Evolutionary conservation across 2,329 filamentous ascomycete species (phyloP).

Genomic region (Colletotrichum higginsianum): DNA sequence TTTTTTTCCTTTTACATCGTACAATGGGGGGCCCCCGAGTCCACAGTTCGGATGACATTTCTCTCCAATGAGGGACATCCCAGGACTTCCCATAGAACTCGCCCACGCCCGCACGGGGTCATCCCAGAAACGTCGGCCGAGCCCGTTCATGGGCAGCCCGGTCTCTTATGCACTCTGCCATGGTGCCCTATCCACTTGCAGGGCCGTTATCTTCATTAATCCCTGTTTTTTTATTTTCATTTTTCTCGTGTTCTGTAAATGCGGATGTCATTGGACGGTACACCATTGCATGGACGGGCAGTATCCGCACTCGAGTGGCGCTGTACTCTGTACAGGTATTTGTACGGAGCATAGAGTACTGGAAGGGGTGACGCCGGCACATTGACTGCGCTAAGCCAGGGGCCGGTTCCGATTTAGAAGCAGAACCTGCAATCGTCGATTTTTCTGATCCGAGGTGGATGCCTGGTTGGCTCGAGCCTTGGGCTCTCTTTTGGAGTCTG

Average conservation of each 20-base stretch:
- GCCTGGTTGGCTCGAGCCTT: slow-evolving; percentile 3
- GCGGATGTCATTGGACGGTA: slow-evolving; percentile 19
- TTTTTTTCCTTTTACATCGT: background rate
- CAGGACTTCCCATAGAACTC: background rate
- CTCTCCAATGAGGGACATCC: slow-evolving; percentile 23
- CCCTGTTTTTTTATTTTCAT: slow-evolving; percentile 31
- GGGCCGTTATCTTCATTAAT: slow-evolving; percentile 34
- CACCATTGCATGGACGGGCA: too few relatives aligned
- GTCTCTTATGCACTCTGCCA: background rate
- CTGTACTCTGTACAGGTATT: background rate
- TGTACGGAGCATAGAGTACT: too few relatives aligned
- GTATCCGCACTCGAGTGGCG: background rate
- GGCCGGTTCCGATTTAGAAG: slow-evolving; percentile 40
- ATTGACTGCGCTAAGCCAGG: slow-evolving; percentile 40
- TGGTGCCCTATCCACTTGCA: slow-evolving; percentile 22
- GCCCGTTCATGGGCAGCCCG: slow-evolving; percentile 19
- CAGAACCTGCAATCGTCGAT: slow-evolving; percentile 37
- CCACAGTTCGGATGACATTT: slow-evolving; percentile 19
- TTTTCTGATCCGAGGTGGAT: slow-evolving; percentile 29
- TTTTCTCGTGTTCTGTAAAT: slow-evolving; percentile 41
- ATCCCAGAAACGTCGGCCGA: slow-evolving; percentile 16
- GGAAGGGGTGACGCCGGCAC: slow-evolving; percentile 26
- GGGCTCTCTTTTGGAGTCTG: background rate
- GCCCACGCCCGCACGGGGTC: background rate
- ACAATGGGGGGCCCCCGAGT: background rate